phyloP scores from a whole-genome alignment of 305 asterid species.

The Fraxinus floribunda region DNA sequence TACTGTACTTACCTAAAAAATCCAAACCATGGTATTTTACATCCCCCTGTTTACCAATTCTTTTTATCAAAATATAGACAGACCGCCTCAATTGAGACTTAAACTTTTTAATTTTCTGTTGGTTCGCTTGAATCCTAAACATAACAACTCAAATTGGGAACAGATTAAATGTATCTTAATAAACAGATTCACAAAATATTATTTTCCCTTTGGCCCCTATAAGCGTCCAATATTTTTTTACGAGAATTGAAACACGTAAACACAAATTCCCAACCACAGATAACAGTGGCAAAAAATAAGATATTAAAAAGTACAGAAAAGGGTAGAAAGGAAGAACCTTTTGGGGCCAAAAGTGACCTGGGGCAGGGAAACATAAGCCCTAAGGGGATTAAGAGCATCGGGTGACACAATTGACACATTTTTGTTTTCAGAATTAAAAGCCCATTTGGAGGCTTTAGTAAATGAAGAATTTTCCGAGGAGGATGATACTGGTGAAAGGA shows the following conservation, averaged over 20 bases:
- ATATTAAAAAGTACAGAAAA: background rate
- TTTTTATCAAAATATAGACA: background rate
- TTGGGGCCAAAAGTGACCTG: conserved; percentile 80
- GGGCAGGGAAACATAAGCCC: conserved; percentile 78
- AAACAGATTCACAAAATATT: background rate
- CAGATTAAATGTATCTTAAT: background rate
- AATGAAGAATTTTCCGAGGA: conserved; percentile 41
- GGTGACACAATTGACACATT: conserved; percentile 34
- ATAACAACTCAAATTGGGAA: background rate
- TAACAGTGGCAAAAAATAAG: background rate
- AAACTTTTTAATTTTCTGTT: background rate
- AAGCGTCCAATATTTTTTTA: background rate
- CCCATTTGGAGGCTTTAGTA: conserved; percentile 67
- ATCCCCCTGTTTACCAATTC: background rate
- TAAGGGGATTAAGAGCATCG: conserved; percentile 75
- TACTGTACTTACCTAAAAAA: background rate
- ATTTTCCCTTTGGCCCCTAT: background rate
- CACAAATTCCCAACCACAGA: background rate
- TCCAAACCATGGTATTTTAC: background rate
- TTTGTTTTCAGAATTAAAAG: conserved; percentile 34
- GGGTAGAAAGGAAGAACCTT: conserved; percentile 39
- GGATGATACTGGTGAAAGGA: conserved; percentile 26
- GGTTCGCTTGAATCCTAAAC: background rate
- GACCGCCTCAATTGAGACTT: background rate
- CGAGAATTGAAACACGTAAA: background rate